Conservation (phyloP, 306 rosid species). For the Casuarina glauca region DNA sequence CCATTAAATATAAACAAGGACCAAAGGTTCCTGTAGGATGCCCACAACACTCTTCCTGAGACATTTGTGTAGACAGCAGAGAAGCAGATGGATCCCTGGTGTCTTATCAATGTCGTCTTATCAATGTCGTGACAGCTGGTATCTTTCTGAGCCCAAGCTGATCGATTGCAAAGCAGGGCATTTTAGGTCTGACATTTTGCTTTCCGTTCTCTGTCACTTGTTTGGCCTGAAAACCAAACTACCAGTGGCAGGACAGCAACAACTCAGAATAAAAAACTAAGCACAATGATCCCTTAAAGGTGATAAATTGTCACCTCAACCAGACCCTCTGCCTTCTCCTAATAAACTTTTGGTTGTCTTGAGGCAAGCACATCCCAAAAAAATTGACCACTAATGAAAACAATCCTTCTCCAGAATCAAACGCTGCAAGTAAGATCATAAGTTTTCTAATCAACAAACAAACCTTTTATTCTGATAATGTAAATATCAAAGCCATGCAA, state of each 20-base stretch:
- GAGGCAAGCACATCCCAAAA: slow-evolving; percentile 30
- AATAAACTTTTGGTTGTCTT: slow-evolving; percentile 5
- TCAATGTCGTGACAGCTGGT: slow-evolving; percentile 14
- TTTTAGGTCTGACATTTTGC: slow-evolving; percentile 7
- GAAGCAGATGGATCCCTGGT: slow-evolving; percentile 20
- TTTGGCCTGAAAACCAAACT: slow-evolving; percentile 39
- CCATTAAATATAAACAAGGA: slow-evolving; percentile 20
- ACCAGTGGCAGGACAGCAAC: slow-evolving; percentile 2
- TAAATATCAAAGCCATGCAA: slow-evolving; percentile 3
- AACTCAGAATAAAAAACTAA: slow-evolving; percentile 1
- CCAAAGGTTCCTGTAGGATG: slow-evolving; percentile 4
- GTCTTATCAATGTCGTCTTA: not conserved
- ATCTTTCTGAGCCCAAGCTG: slow-evolving; percentile 32
- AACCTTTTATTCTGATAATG: slow-evolving; percentile 18
- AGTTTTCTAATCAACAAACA: slow-evolving; percentile 2
- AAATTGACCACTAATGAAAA: slow-evolving; percentile 64
- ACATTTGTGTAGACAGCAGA: slow-evolving; percentile 2
- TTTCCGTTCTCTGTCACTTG: slow-evolving; percentile 23
- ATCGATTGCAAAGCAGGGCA: slow-evolving; percentile 22
- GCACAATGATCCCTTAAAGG: not conserved
- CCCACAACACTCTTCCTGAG: slow-evolving; percentile 21
- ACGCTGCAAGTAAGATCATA: slow-evolving; percentile 22
- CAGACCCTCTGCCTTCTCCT: slow-evolving; percentile 26
- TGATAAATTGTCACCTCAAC: slow-evolving; percentile 22
- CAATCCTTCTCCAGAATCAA: slow-evolving; percentile 45